phyloP scores from a whole-genome alignment of 805 yeast genomes.

The Saturnispora bothae region DNA sequence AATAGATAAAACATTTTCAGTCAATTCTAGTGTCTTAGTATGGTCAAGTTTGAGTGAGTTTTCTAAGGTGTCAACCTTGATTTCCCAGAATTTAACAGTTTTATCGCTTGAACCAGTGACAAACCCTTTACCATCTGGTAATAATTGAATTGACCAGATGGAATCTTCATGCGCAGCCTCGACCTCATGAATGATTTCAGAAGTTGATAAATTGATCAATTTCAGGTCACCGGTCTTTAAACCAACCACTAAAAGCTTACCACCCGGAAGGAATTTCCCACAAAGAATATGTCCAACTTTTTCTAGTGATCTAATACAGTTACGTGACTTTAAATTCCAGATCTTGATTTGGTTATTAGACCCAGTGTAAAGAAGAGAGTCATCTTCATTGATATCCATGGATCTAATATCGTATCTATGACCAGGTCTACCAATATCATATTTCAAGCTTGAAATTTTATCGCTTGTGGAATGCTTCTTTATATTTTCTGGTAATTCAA shows the following conservation, averaged over 20 bases:
- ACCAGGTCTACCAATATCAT: conserved; percentile 65
- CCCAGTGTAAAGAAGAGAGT: conserved; percentile 74
- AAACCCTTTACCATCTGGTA: conserved; percentile 74
- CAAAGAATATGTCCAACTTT: conserved; percentile 75
- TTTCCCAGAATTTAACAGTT: conserved; percentile 80
- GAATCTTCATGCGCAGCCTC: conserved; percentile 68
- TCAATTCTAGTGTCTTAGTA: conserved; percentile 71
- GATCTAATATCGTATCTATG: conserved; percentile 87
- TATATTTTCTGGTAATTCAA: conserved; percentile 45
- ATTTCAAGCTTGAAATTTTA: conserved; percentile 35
- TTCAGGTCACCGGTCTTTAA: conserved; percentile 80
- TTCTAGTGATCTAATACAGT: conserved; percentile 78
- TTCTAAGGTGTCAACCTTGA: conserved; percentile 54
- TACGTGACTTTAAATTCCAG: conserved; percentile 68
- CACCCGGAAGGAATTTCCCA: conserved; percentile 83
- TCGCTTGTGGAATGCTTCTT: conserved; percentile 36
- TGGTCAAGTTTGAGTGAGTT: conserved; percentile 54
- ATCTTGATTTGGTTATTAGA: conserved; percentile 82
- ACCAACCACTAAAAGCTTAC: conserved; percentile 75
- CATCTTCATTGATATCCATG: conserved; percentile 71
- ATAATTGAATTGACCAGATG: conserved; percentile 82
- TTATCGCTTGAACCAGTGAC: conserved; percentile 95
- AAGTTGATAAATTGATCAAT: conserved; percentile 76
- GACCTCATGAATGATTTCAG: conserved; percentile 58
- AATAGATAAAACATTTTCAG: conserved; percentile 76